Conservation (phyloP, 805 yeast genomes). For the Komagataella pseudopastoris region DNA sequence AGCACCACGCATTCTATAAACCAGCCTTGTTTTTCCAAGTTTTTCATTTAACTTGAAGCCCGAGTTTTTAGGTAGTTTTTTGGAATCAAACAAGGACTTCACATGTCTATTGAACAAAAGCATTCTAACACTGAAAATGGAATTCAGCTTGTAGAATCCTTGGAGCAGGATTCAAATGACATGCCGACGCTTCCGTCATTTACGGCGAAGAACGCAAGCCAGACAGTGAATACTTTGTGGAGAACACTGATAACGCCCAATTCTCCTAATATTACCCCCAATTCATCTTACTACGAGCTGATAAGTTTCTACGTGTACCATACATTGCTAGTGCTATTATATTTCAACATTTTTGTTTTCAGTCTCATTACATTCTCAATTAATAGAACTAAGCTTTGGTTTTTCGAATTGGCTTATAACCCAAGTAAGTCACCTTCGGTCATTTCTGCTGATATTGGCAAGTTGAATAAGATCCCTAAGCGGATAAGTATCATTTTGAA, state of each 20-base stretch:
- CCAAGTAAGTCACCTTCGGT: conserved; percentile 70
- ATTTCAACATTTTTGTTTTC: conserved; percentile 40
- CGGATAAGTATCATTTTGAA: conserved; percentile 66
- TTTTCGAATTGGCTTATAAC: conserved; percentile 51
- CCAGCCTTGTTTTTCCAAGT: background rate
- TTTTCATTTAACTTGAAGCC: background rate
- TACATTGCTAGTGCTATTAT: conserved; percentile 34
- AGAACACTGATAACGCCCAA: background rate
- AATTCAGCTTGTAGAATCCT: background rate
- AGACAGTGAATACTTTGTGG: background rate
- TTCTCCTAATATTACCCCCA: background rate
- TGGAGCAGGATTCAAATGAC: background rate
- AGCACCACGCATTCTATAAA: background rate
- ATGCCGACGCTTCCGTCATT: background rate
- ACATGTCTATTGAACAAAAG: background rate
- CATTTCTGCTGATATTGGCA: conserved; percentile 70
- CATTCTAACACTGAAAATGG: background rate
- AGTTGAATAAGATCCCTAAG: conserved; percentile 64
- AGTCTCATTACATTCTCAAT: conserved; percentile 38
- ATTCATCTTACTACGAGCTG: conserved; percentile 1
- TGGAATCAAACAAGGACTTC: background rate
- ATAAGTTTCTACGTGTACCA: conserved; percentile 26
- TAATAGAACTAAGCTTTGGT: conserved; percentile 39
- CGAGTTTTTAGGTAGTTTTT: background rate
- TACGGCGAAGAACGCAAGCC: background rate